Evolutionary conservation across 2,329 filamentous ascomycete species (phyloP).

Genomic region (Penicillium aurantiogriseum): DNA sequence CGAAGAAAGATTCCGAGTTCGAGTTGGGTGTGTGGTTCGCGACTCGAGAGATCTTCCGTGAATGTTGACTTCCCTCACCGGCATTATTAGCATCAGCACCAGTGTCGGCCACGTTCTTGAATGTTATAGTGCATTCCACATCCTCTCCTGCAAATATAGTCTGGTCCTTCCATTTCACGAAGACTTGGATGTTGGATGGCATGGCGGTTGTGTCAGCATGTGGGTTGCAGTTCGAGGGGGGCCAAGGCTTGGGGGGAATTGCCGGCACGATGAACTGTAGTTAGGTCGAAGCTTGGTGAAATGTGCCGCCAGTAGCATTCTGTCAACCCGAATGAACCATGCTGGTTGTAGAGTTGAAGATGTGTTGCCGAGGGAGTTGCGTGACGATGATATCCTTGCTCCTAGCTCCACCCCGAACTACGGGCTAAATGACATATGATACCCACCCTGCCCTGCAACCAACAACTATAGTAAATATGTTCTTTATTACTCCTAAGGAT

Average conservation of each 20-base stretch:
- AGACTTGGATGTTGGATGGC: slow-evolving; percentile 82
- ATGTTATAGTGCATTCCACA: slow-evolving; percentile 92
- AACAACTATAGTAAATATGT: background rate
- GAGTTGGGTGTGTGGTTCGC: slow-evolving; percentile 31
- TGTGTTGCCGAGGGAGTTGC: slow-evolving; percentile 16
- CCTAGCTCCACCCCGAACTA: slow-evolving; percentile 8
- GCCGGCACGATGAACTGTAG: slow-evolving; percentile 6
- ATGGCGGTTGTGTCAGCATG: slow-evolving; percentile 41
- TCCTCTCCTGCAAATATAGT: slow-evolving; percentile 96
- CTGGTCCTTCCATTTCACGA: slow-evolving; percentile 90
- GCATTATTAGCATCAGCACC: slow-evolving; percentile 31
- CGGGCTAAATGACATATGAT: slow-evolving; percentile 6
- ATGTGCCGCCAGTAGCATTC: slow-evolving; percentile 28
- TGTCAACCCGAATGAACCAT: slow-evolving; percentile 28
- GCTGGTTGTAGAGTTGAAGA: slow-evolving; percentile 10
- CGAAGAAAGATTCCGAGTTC: slow-evolving; percentile 40
- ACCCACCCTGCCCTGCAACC: background rate
- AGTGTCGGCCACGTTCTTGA: slow-evolving; percentile 72
- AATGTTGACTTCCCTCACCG: slow-evolving; percentile 31
- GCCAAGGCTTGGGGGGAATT: slow-evolving; percentile 9
- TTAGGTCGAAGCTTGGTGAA: slow-evolving; percentile 10
- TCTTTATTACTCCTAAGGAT: background rate
- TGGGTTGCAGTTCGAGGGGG: slow-evolving; percentile 19
- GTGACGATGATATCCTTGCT: slow-evolving; percentile 13
- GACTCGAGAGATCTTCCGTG: slow-evolving; percentile 40